A percentile compares a stretch with the other conserved stretches of the same genome.
Evolutionary conservation across 2,329 filamentous ascomycete genomes (phyloP).

Genomic region (Colletotrichum tofieldiae): DNA sequence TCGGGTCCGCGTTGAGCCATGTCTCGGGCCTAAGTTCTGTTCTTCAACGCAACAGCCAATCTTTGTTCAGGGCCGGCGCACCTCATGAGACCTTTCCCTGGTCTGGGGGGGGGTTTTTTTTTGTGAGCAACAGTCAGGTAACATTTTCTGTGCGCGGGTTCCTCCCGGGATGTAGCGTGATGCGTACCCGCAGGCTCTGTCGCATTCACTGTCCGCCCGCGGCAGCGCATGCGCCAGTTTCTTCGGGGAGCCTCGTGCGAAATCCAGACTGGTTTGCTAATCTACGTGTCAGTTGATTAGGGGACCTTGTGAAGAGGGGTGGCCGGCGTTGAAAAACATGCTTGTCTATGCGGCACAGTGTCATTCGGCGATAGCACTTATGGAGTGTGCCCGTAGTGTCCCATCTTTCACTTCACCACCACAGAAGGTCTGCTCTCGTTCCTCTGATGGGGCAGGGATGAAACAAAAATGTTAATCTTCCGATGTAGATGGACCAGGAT

Average conservation of each 20-base stretch:
- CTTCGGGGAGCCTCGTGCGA: slow-evolving; percentile 24
- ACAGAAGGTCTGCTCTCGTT: slow-evolving; percentile 31
- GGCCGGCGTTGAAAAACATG: background rate
- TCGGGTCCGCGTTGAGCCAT: slow-evolving; percentile 23
- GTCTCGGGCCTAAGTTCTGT: slow-evolving; percentile 35
- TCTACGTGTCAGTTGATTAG: background rate
- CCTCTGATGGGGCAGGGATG: slow-evolving; percentile 40
- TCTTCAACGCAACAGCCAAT: slow-evolving; percentile 35
- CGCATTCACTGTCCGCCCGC: slow-evolving; percentile 18
- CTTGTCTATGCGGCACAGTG: background rate
- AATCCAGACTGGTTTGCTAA: slow-evolving; percentile 18
- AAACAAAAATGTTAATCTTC: slow-evolving; percentile 44
- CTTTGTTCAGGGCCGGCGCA: slow-evolving; percentile 18
- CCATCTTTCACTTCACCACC: slow-evolving; percentile 4
- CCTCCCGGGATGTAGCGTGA: slow-evolving; percentile 4
- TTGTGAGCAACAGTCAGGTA: background rate
- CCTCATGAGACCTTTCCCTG: background rate
- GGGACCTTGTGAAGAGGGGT: background rate
- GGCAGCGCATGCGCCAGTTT: slow-evolving; percentile 25
- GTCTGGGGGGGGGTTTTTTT: background rate
- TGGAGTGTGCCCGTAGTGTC: slow-evolving; percentile 6
- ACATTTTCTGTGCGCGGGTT: slow-evolving; percentile 2
- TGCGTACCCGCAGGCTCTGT: background rate
- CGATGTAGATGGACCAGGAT: slow-evolving; percentile 42
- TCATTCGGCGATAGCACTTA: slow-evolving; percentile 13